A percentile compares a stretch with the other conserved stretches of the same genome.
These are phyloP conservation scores for Aphanomyces cochlioides DNA, from an alignment of 352 stramenopile species.

Conservation along the genomic window DNA sequence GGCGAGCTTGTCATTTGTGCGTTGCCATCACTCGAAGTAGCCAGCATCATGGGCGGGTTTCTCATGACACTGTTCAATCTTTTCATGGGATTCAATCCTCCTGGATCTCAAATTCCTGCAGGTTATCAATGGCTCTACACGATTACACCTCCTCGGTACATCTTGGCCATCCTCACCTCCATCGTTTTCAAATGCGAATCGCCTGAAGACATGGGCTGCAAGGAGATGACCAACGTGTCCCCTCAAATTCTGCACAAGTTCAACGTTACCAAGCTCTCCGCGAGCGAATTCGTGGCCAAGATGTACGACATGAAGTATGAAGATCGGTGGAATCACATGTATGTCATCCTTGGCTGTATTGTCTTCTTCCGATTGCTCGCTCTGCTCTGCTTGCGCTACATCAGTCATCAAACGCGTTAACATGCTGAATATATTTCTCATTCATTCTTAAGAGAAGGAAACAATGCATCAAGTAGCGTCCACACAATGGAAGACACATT, in stretches of 20 bases:
- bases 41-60: slow-evolving; percentile 44
- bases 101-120: slow-evolving; percentile 43
- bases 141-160: slow-evolving; percentile 46
- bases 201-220: neutral
- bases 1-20: slow-evolving; percentile 45
- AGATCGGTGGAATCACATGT: slow-evolving; percentile 34
- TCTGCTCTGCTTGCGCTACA: slow-evolving; percentile 48
- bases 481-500: too few species aligned
- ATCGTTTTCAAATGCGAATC: slow-evolving; percentile 35
- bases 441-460: neutral
- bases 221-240: neutral
- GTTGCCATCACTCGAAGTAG: slow-evolving; percentile 42
- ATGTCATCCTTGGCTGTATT: slow-evolving; percentile 46
- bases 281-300: slow-evolving; percentile 33
- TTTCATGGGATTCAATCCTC: slow-evolving; percentile 55
- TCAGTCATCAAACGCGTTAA: slow-evolving; percentile 62
- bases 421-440: neutral
- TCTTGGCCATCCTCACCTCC: slow-evolving; percentile 42
- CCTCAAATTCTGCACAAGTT: neutral
- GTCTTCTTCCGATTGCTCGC: slow-evolving; percentile 45
- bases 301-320: slow-evolving; percentile 33
- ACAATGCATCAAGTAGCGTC: too few species aligned
- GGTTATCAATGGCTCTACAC: slow-evolving; percentile 61
- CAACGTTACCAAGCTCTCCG: neutral
- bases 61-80: slow-evolving; percentile 52